Percentiles rank a stretch among this genome's conserved stretches.
Conservation (phyloP, 2,329 filamentous ascomycete genomes). For the Epichloe bromicola region DNA sequence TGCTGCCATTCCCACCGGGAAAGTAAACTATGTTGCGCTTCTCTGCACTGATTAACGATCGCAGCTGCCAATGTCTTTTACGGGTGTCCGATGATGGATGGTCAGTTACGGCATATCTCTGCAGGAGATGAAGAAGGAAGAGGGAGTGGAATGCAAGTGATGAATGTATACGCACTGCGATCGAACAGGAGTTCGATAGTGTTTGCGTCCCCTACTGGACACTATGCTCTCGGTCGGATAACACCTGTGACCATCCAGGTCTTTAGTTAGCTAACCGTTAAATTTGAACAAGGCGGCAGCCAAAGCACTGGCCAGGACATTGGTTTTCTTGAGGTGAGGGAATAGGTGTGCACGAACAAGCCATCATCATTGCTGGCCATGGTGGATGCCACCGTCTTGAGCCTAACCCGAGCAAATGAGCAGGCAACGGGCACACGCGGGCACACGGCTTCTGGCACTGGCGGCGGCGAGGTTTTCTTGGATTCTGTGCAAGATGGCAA, state of each 20-base stretch:
- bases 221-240: slow-evolving; percentile 55
- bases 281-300: background rate
- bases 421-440: background rate
- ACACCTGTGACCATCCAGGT: slow-evolving; percentile 31
- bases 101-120: background rate
- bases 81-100: background rate
- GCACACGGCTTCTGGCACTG: background rate
- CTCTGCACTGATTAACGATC: slow-evolving; percentile 76
- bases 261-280: background rate
- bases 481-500: background rate
- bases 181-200: slow-evolving; percentile 53
- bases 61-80: slow-evolving; percentile 70
- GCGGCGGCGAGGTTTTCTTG: too few relatives aligned
- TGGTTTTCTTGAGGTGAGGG: background rate
- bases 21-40: slow-evolving; percentile 73
- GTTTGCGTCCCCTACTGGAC: slow-evolving; percentile 45
- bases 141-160: background rate
- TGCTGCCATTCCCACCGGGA: slow-evolving; percentile 57
- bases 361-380: slow-evolving; percentile 45
- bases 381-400: slow-evolving; percentile 6
- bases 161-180: slow-evolving; percentile 39
- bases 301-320: background rate
- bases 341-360: slow-evolving; percentile 25
- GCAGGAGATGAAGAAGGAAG: background rate
- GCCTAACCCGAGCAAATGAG: slow-evolving; percentile 1